phyloP scores from a whole-genome alignment of 495 filamentous ascomycete genomes.

The Bacidia gigantensis region DNA sequence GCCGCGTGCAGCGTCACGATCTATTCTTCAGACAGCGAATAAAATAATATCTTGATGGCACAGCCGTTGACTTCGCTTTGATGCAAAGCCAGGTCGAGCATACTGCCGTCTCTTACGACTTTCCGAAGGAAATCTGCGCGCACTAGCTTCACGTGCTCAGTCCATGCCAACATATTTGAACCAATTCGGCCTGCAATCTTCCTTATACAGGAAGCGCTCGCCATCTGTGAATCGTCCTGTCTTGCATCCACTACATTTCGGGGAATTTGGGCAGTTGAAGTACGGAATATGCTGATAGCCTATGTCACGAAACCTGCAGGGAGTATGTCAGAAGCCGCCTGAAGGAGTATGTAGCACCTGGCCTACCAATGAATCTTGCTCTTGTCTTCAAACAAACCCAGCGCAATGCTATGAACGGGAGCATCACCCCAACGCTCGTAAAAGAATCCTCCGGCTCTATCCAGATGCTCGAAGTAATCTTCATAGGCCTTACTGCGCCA shows the following conservation, averaged over 20 bases:
- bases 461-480: conserved; percentile 92
- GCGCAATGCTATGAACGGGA: conserved; percentile 89
- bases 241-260: conserved; percentile 82
- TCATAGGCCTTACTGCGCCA: conserved; percentile 86
- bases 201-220: conserved; percentile 65
- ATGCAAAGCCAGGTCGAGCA: no score
- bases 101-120: no score
- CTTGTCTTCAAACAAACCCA: conserved; percentile 84
- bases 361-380: conserved; percentile 89
- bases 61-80: no score
- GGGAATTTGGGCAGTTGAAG: conserved; percentile 94
- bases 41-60: no score
- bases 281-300: conserved; percentile 98
- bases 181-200: conserved; percentile 94
- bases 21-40: no score
- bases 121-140: no score
- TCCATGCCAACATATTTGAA: conserved; percentile 86
- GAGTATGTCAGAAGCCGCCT: conserved; percentile 6
- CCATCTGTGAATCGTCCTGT: conserved; percentile 81
- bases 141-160: conserved; percentile 21
- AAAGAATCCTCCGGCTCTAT: conserved; percentile 92
- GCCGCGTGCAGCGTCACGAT: no score
- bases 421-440: conserved; percentile 99
- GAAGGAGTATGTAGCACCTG: background rate
- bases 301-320: conserved; percentile 88